Evolutionary conservation across 352 stramenopile genomes (phyloP).

Genomic region (Phytophthora uliginosa): DNA sequence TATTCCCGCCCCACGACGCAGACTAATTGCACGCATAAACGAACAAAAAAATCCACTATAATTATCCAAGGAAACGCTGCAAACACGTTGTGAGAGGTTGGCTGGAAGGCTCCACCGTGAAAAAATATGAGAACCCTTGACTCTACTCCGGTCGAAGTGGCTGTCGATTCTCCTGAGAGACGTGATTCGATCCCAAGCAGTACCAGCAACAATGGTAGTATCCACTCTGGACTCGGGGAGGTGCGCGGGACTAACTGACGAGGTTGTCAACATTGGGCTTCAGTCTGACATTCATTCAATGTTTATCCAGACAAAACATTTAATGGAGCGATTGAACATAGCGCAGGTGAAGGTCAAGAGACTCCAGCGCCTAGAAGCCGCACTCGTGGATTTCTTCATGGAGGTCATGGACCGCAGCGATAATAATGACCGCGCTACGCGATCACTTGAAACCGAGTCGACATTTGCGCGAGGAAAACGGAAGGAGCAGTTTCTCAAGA

Average conservation of each 20-base stretch:
- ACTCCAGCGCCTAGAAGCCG: slow-evolving; percentile 67
- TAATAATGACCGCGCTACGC: slow-evolving; percentile 5
- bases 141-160: slow-evolving; percentile 20
- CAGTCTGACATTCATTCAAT: neutral
- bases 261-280: neutral
- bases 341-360: slow-evolving; percentile 77
- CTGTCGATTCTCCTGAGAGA: slow-evolving; percentile 13
- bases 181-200: slow-evolving; percentile 9
- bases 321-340: slow-evolving; percentile 68
- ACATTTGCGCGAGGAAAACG: slow-evolving; percentile 55
- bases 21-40: neutral
- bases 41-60: neutral
- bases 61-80: slow-evolving; percentile 16
- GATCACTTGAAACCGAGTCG: slow-evolving; percentile 38
- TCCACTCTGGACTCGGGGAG: slow-evolving; percentile 26
- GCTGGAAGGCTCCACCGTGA: neutral
- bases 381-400: slow-evolving; percentile 80
- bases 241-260: slow-evolving; percentile 3
- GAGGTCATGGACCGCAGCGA: slow-evolving; percentile 71
- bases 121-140: slow-evolving; percentile 26
- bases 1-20: slow-evolving; percentile 79
- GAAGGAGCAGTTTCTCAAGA: slow-evolving; percentile 67
- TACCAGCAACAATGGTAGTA: slow-evolving; percentile 16
- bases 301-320: slow-evolving; percentile 55
- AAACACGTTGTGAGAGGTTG: neutral